Evolutionary conservation across 2,329 filamentous ascomycete genomes (phyloP).

Genomic region (Massarina eburnea): DNA sequence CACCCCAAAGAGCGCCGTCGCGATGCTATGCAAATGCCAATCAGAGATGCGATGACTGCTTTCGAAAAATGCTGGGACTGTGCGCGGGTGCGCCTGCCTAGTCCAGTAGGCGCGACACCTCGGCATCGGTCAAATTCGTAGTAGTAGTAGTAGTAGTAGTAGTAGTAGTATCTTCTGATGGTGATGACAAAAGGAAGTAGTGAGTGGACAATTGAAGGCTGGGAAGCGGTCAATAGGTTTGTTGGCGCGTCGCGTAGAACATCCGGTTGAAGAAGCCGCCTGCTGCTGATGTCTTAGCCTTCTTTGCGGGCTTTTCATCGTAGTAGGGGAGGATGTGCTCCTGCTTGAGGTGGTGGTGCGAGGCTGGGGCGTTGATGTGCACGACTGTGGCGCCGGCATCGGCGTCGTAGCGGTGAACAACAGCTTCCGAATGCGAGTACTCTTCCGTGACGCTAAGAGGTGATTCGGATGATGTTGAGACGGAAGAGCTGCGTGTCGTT

Average conservation of each 20-base stretch:
- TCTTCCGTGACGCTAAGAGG: constrained; percentile 40
- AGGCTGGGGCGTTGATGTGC: constrained; percentile 42
- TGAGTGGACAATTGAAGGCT: constrained; percentile 13
- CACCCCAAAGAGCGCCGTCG: constrained; percentile 11
- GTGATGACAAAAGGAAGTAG: constrained; percentile 27
- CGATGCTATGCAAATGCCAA: constrained; percentile 16
- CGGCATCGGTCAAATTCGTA: constrained; percentile 17
- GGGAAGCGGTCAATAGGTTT: constrained; percentile 26
- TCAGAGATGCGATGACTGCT: constrained; percentile 2
- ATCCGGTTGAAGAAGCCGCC: constrained; percentile 44
- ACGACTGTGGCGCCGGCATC: constrained; percentile 47
- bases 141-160: too few relatives aligned
- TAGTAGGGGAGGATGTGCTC: constrained; percentile 41
- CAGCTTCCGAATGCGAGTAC: constrained; percentile 24
- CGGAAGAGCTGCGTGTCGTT: constrained; percentile 45
- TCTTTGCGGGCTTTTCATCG: constrained; percentile 44
- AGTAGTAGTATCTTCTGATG: constrained; percentile 8
- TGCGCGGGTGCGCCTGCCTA: constrained; percentile 12
- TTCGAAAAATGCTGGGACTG: background rate
- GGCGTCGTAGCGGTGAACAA: constrained; percentile 46
- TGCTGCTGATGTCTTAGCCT: constrained; percentile 38
- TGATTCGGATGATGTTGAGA: constrained; percentile 35
- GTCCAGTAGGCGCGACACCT: constrained; percentile 20
- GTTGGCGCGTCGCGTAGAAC: constrained; percentile 35
- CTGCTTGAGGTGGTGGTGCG: constrained; percentile 28